Evolutionary conservation across 192 early-diverging fungal genomes (phyloP).

Genomic region (Rhizophagus prolifer): DNA sequence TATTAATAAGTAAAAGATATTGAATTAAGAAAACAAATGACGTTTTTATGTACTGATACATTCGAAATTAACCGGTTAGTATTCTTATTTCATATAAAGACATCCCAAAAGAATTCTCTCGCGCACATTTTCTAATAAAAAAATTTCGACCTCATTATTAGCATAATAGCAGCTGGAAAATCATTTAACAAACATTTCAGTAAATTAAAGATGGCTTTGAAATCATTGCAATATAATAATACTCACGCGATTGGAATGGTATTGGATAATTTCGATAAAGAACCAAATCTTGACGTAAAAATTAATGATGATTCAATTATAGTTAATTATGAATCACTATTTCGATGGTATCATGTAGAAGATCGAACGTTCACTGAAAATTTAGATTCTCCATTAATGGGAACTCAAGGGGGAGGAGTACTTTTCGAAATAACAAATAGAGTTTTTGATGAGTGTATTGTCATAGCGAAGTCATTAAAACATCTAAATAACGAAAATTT

Average conservation of each 20-base stretch:
- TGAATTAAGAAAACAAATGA: not conserved
- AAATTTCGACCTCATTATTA: not conserved
- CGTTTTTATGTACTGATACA: not conserved
- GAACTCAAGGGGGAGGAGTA: not conserved
- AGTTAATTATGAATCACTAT: not conserved
- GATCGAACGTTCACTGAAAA: not conserved
- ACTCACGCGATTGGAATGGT: not conserved
- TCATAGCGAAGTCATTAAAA: not conserved
- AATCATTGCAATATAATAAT: not conserved
- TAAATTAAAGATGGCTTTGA: not conserved
- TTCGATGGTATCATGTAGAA: not conserved
- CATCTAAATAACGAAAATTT: not conserved
- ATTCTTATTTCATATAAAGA: too few relatives aligned
- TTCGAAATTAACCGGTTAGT: not conserved
- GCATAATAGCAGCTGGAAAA: not conserved
- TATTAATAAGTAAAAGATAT: too few relatives aligned
- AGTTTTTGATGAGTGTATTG: not conserved
- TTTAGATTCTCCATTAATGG: not conserved
- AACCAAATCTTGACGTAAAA: not conserved
- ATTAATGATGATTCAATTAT: not conserved
- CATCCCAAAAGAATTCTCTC: not conserved
- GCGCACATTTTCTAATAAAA: too few relatives aligned
- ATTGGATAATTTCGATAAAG: not conserved
- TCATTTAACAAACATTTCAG: not conserved
- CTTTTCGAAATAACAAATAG: not conserved